phyloP scores from a whole-genome alignment of 2,329 filamentous ascomycete genomes.

The Venturia asperata region DNA sequence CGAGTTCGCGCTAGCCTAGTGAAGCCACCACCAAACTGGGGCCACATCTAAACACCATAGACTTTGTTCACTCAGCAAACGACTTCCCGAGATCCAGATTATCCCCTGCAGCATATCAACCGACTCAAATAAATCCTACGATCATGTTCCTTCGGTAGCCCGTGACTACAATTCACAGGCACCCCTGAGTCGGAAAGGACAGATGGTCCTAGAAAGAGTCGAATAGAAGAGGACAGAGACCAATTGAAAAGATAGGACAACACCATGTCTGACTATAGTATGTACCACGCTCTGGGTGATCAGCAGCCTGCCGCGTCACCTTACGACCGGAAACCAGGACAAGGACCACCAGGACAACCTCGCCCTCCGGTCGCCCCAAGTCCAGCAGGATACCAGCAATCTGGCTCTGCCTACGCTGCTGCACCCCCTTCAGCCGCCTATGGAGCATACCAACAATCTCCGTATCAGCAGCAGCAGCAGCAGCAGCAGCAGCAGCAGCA shows the following conservation, averaged over 20 bases:
- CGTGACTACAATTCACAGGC: not conserved
- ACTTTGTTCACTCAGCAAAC: not conserved
- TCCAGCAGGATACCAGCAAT: conserved; percentile 39
- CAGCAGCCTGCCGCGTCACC: conserved; percentile 20
- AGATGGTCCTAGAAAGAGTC: conserved; percentile 7
- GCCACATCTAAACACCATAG: conserved; percentile 1
- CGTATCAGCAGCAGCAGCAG: conserved; percentile 26
- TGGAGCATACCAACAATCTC: conserved; percentile 23
- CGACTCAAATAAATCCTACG: not conserved
- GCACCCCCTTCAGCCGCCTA: conserved; percentile 23
- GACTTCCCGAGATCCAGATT: not conserved
- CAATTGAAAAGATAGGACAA: not conserved
- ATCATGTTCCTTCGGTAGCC: conserved; percentile 4
- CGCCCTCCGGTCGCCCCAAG: conserved; percentile 39
- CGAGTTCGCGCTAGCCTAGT: not conserved
- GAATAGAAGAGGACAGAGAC: not conserved
- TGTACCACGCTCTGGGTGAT: conserved; percentile 33
- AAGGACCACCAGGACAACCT: conserved; percentile 25
- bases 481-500: conserved; percentile 26
- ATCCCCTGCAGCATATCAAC: not conserved
- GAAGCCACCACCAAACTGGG: conserved; percentile 1
- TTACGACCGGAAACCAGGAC: conserved; percentile 25
- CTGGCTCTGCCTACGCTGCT: conserved; percentile 27
- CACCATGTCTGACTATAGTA: conserved; percentile 32
- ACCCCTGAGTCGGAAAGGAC: not conserved